Evolutionary conservation across 2,329 filamentous ascomycete species (phyloP), one percentile per base, ranked within the genome.

Genomic region (Penicillium psychrosexuale): DNA sequence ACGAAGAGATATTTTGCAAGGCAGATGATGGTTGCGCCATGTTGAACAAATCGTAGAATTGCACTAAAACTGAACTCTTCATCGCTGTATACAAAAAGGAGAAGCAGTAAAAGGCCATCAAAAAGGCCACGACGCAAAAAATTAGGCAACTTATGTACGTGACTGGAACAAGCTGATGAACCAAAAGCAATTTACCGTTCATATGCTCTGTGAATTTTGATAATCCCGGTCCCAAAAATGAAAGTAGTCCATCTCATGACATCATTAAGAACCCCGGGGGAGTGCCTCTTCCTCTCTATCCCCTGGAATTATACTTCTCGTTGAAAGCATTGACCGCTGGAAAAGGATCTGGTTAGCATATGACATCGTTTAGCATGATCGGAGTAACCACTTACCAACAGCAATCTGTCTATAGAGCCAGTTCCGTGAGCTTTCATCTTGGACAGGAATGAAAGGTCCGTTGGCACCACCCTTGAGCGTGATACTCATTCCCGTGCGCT

Each of bases 381-480:
- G 7, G 1, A 15, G 9, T 2, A 13, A 36, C 3, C 11, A 72
- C 75, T 71, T 61, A 78, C 77, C 77, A 66, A 87, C 76, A 47
- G 83, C 84, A 68, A 87, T 84, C 72, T 87, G 84, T 61, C 74
- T 78, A 64, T 87, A 87, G 61, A 87, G 73, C 84, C 84, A 87
- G 67, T 87, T 87, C 67, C 84, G 75, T 44, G 78, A 78, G 56
- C 86, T 89, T 73, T 97, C 93, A 66, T 96, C 91, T n/a, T 86
- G 87, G 6, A 97, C 89, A 0, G 94, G 94, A 7, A 99, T 86
- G 69, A 97, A 99, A 2, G 94, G 94, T 0, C 94, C 94, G 70
- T 96, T 96, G 2, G 88, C 90, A 3, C 92, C 93, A 11, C 92
- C 93, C 63, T 96, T 89, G 61, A 97, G 77, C 44, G 89, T 87